These are phyloP conservation scores for Camellia oleifera DNA, from an alignment of 179 eudicot genomes.

Conservation along the genomic window DNA sequence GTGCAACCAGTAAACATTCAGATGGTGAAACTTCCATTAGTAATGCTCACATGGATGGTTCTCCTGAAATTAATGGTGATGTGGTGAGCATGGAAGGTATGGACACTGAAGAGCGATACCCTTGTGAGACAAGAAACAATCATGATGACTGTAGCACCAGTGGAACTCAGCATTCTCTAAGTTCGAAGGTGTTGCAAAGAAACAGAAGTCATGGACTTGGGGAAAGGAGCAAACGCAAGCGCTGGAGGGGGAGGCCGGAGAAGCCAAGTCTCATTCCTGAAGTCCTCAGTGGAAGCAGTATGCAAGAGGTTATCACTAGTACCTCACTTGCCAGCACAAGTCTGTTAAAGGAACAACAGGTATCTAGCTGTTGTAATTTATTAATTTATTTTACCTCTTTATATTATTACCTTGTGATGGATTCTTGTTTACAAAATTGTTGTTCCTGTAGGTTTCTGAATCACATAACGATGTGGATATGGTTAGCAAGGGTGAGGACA, in stretches of 20 bases:
- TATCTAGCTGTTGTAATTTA: neutral
- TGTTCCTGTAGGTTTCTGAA: conserved; percentile 36
- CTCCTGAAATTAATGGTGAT: conserved; percentile 48
- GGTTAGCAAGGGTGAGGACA: conserved; percentile 35
- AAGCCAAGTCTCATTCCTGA: conserved; percentile 32
- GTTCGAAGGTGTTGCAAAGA: conserved; percentile 39
- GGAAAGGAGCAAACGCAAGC: conserved; percentile 75
- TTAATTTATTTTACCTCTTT: too few species aligned
- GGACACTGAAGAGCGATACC: conserved; percentile 61
- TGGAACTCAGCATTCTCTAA: conserved; percentile 39
- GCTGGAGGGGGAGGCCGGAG: conserved; percentile 83
- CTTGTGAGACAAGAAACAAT: conserved; percentile 44
- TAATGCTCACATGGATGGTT: conserved; percentile 42
- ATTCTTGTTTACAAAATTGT: conserved; percentile 7
- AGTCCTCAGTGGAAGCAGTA: conserved; percentile 34
- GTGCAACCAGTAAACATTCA: conserved; percentile 44
- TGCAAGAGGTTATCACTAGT: conserved; percentile 29
- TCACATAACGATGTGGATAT: conserved; percentile 24
- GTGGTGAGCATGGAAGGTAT: conserved; percentile 34
- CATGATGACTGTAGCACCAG: conserved; percentile 89
- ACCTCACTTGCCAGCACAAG: conserved; percentile 10
- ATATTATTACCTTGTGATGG: neutral
- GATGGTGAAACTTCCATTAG: conserved; percentile 58
- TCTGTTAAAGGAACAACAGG: conserved; percentile 24
- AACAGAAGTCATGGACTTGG: conserved; percentile 47